A percentile compares a stretch with the other conserved stretches of the same genome.
These are phyloP conservation scores for Terfezia claveryi DNA, from an alignment of 495 filamentous ascomycete genomes.

Conservation along the genomic window DNA sequence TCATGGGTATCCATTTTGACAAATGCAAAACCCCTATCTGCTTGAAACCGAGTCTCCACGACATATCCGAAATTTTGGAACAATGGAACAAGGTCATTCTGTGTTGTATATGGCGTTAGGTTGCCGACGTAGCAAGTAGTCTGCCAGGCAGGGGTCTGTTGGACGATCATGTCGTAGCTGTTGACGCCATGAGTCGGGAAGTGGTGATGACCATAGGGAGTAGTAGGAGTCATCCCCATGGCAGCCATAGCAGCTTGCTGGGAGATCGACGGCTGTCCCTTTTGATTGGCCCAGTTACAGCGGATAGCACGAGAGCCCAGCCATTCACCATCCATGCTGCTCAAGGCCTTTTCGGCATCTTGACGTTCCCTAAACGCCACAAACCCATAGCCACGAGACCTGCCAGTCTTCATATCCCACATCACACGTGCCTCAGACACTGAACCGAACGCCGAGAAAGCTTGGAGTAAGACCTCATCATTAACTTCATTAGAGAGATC, in stretches of 20 bases:
- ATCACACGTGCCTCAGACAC: slow-evolving; percentile 99
- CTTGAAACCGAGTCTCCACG: slow-evolving; percentile 90
- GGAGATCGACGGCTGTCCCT: slow-evolving; percentile 92
- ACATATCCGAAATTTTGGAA: slow-evolving; percentile 99
- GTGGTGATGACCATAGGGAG: slow-evolving; percentile 88
- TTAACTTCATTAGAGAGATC: slow-evolving; percentile 98
- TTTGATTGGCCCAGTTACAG: slow-evolving; percentile 99
- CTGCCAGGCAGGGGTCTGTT: slow-evolving; percentile 96
- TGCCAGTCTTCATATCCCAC: slow-evolving; percentile 99
- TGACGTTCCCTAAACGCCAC: slow-evolving; percentile 88
- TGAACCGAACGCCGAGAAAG: slow-evolving; percentile 87
- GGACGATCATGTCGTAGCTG: slow-evolving; percentile 93
- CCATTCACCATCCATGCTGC: slow-evolving; percentile 98
- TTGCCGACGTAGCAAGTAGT: slow-evolving; percentile 98
- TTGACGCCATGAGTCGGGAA: slow-evolving; percentile 93
- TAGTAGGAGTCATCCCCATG: slow-evolving; percentile 97
- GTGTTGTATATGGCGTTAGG: slow-evolving; percentile 89
- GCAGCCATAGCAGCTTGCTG: slow-evolving; percentile 93
- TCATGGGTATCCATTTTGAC: slow-evolving; percentile 99
- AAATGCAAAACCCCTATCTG: slow-evolving; percentile 93
- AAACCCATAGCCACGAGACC: slow-evolving; percentile 92
- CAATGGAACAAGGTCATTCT: slow-evolving; percentile 81
- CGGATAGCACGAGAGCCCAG: slow-evolving; percentile 94
- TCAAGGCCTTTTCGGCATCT: slow-evolving; percentile 90
- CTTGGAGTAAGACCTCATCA: slow-evolving; percentile 82